Evolutionary conservation across 352 stramenopile species (phyloP).

Genomic region (Phytophthora foliorum): DNA sequence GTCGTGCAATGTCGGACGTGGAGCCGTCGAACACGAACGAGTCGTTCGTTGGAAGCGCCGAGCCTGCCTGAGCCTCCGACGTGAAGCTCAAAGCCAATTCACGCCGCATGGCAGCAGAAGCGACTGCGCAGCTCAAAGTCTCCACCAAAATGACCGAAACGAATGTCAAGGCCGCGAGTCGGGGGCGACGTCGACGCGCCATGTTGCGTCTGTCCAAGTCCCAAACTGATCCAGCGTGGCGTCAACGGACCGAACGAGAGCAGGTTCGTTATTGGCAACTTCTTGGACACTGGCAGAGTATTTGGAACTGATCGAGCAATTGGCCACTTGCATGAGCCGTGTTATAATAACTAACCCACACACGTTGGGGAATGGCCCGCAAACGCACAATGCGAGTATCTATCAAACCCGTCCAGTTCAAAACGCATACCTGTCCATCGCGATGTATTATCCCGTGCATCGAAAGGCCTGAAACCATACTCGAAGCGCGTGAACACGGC

Average conservation of each 20-base stretch:
- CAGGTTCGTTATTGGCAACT: slow-evolving; percentile 12
- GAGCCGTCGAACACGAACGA: slow-evolving; percentile 45
- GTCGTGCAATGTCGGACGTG: slow-evolving; percentile 45
- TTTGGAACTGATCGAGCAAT: slow-evolving; percentile 35
- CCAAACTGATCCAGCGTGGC: slow-evolving; percentile 32
- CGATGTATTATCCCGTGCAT: slow-evolving; percentile 4
- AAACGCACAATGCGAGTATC: slow-evolving; percentile 9
- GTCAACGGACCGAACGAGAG: slow-evolving; percentile 10
- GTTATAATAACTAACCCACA: slow-evolving; percentile 27
- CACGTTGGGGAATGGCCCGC: background rate
- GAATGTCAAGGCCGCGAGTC: slow-evolving; percentile 12
- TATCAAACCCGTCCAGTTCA: slow-evolving; percentile 1
- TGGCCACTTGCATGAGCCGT: background rate
- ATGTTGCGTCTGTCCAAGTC: slow-evolving; percentile 29
- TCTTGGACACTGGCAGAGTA: slow-evolving; percentile 29
- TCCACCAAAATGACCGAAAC: slow-evolving; percentile 5
- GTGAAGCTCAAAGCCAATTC: slow-evolving; percentile 29
- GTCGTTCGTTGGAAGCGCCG: slow-evolving; percentile 26
- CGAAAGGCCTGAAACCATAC: slow-evolving; percentile 16
- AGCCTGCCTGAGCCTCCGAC: slow-evolving; percentile 16
- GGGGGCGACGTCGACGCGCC: slow-evolving; percentile 25
- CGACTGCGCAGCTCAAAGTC: slow-evolving; percentile 3
- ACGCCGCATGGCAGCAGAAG: slow-evolving; percentile 16
- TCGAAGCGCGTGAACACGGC: background rate
- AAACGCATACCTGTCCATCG: slow-evolving; percentile 29